Conservation (phyloP, 2,329 filamentous ascomycete species). For the Trichoderma polysporum region DNA sequence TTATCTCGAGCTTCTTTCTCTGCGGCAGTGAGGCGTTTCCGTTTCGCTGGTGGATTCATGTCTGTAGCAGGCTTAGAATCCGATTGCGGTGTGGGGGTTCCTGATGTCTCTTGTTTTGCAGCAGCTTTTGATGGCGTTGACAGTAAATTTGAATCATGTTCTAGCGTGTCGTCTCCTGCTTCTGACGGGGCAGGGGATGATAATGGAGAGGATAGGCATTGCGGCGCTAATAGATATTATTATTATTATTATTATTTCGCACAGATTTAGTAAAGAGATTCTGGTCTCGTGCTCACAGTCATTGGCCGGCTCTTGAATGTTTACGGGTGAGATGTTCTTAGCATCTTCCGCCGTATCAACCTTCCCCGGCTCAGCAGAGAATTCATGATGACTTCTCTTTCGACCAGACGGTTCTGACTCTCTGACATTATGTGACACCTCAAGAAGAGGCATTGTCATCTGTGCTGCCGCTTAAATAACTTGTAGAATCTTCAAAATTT, state of each 20-base stretch:
- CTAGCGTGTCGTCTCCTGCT: constrained; percentile 41
- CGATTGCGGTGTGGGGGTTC: constrained; percentile 5
- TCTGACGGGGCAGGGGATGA: constrained; percentile 43
- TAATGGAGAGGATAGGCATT: constrained; percentile 32
- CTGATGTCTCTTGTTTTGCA: constrained; percentile 22
- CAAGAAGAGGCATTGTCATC: constrained; percentile 47
- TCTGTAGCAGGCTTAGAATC: constrained; percentile 27
- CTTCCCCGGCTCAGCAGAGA: constrained; percentile 36
- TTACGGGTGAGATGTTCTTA: constrained; percentile 24
- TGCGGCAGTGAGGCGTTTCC: constrained; percentile 42
- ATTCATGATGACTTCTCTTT: constrained; percentile 51
- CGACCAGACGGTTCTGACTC: constrained; percentile 43
- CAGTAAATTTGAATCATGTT: constrained; percentile 38
- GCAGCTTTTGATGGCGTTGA: constrained; percentile 33
- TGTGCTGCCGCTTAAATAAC: background rate
- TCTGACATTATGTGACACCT: constrained; percentile 49
- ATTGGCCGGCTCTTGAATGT: constrained; percentile 26
- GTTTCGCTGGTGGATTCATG: constrained; percentile 39
- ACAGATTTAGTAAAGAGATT: constrained; percentile 28
- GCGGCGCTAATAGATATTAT: background rate
- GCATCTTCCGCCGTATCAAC: constrained; percentile 25
- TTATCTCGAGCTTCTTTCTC: constrained; percentile 37
- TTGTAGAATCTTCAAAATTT: background rate
- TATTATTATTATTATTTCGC: constrained; percentile 20
- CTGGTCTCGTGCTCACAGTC: constrained; percentile 25